These are phyloP conservation scores for Uncinocarpus reesii DNA, from an alignment of 2,329 filamentous ascomycete genomes.

Conservation along the genomic window DNA sequence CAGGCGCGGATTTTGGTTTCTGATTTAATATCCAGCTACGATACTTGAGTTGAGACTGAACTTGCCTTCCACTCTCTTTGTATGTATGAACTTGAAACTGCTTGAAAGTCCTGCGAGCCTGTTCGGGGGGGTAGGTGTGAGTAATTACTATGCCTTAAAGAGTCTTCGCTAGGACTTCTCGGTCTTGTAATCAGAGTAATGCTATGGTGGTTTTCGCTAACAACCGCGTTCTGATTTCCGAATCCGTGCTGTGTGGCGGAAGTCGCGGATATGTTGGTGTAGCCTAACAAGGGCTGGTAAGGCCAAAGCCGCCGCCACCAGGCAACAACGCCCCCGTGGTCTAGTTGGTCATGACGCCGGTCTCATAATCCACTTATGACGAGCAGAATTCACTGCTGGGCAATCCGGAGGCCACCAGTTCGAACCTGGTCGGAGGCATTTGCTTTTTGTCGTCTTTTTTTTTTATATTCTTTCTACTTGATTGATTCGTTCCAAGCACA, in stretches of 20 bases:
- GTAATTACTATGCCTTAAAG: no score
- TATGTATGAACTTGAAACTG: no score
- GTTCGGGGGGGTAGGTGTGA: no score
- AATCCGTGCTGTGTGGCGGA: no score
- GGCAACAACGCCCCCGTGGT: constrained; percentile 7
- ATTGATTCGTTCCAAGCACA: no score
- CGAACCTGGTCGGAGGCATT: constrained; percentile 12
- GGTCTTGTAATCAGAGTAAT: no score
- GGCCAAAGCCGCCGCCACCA: not conserved
- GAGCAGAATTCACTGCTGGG: constrained; percentile 5
- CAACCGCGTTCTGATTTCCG: no score
- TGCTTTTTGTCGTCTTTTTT: not conserved
- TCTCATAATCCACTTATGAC: constrained; percentile 11
- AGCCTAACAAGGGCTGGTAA: not conserved
- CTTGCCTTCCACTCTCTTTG: not conserved
- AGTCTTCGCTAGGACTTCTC: no score
- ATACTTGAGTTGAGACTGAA: not conserved
- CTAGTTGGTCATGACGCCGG: constrained; percentile 14
- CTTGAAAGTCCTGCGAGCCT: no score
- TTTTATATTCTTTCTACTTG: not conserved
- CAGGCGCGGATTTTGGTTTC: not conserved
- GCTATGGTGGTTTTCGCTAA: no score
- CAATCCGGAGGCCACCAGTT: constrained; percentile 13
- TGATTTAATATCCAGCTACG: not conserved
- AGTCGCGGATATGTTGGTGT: no score